Conservation (phyloP, 129 eudicot species). For the Escallonia herrerae region DNA sequence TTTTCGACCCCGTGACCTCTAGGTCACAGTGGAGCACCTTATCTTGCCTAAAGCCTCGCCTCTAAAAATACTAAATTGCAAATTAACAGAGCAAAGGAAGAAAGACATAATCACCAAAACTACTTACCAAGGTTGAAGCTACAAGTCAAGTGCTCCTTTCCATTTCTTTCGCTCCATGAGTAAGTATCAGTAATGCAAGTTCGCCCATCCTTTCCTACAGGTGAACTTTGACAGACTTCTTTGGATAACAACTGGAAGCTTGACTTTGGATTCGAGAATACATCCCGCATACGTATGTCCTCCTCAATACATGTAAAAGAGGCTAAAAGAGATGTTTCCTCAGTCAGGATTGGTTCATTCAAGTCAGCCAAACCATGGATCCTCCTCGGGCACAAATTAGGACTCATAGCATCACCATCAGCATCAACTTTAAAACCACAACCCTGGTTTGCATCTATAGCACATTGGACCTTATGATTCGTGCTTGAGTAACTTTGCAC, state of each 20-base stretch:
- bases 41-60: too few species aligned
- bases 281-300: slow-evolving; percentile 27
- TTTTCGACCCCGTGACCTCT: too few species aligned
- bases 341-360: slow-evolving; percentile 36
- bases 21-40: too few species aligned
- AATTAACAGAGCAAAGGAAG: not conserved
- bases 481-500: not conserved
- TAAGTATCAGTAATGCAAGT: slow-evolving; percentile 1
- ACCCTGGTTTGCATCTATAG: slow-evolving; percentile 5
- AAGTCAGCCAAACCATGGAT: slow-evolving; percentile 31
- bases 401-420: slow-evolving; percentile 8
- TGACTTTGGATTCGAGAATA: slow-evolving; percentile 23
- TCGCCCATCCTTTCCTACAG: slow-evolving; percentile 12
- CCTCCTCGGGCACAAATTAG: slow-evolving; percentile 3
- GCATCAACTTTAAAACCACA: slow-evolving; percentile 8
- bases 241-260: slow-evolving; percentile 14
- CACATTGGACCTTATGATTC: not conserved
- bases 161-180: slow-evolving; percentile 6
- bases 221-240: slow-evolving; percentile 17
- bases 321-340: slow-evolving; percentile 23
- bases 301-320: slow-evolving; percentile 15
- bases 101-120: not conserved
- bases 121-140: slow-evolving; percentile 30
- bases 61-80: too few species aligned
- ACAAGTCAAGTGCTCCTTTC: slow-evolving; percentile 22